phyloP scores from a whole-genome alignment of 2,329 filamentous ascomycete species.

The Alternaria conjuncta region DNA sequence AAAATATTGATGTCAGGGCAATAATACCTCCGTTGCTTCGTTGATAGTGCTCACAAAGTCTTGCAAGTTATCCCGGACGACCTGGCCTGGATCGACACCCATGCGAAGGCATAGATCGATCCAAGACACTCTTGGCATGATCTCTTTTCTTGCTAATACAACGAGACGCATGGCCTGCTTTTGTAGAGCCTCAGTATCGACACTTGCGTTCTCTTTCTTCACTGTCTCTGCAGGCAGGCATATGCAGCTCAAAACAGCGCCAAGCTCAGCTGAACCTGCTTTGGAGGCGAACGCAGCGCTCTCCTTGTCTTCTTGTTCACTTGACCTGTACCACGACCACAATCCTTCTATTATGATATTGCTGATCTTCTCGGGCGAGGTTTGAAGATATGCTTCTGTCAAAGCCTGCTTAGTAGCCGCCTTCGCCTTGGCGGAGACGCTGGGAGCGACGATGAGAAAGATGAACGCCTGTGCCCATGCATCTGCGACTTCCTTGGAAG shows the following conservation, averaged over 20 bases:
- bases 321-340: conserved; percentile 77
- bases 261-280: conserved; percentile 68
- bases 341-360: conserved; percentile 72
- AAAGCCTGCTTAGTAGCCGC: conserved; percentile 68
- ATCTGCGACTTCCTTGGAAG: conserved; percentile 58
- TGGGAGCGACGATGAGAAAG: conserved; percentile 73
- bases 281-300: conserved; percentile 71
- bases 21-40: conserved; percentile 61
- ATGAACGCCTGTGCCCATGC: conserved; percentile 87
- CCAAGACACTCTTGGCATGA: conserved; percentile 83
- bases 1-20: conserved; percentile 29
- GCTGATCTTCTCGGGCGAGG: conserved; percentile 64
- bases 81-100: conserved; percentile 79
- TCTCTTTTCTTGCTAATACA: conserved; percentile 76
- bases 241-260: conserved; percentile 66
- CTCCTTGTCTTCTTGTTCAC: conserved; percentile 78
- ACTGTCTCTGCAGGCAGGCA: conserved; percentile 64
- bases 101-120: conserved; percentile 84
- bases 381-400: conserved; percentile 66
- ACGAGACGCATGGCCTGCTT: conserved; percentile 77
- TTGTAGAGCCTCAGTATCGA: conserved; percentile 63
- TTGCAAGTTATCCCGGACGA: conserved; percentile 70
- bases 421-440: conserved; percentile 66
- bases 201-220: conserved; percentile 50
- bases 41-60: conserved; percentile 73